phyloP scores from a whole-genome alignment of 352 stramenopile genomes.

The Phytopythium litorale region DNA sequence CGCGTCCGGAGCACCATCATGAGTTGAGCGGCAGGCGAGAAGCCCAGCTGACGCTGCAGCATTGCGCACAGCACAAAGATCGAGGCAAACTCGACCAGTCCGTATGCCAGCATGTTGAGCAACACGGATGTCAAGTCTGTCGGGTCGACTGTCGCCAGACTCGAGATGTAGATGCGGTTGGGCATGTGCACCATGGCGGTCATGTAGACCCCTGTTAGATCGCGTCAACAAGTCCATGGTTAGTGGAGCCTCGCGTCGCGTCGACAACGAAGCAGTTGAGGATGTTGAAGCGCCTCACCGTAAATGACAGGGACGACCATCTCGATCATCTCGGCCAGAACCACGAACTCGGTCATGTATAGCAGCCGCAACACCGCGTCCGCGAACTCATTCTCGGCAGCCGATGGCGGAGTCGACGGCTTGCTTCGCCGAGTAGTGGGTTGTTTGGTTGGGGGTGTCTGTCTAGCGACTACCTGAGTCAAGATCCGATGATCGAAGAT shows the following conservation, averaged over 20 bases:
- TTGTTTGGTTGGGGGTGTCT: background rate
- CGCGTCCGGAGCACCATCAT: background rate
- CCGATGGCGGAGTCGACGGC: background rate
- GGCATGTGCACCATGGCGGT: background rate
- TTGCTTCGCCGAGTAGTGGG: background rate
- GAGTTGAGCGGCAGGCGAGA: conserved; percentile 1
- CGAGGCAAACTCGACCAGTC: background rate
- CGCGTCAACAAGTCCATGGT: background rate
- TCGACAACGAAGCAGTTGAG: too few relatives aligned
- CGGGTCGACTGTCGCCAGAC: background rate
- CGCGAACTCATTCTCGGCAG: background rate
- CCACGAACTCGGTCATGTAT: conserved; percentile 1
- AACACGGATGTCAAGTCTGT: background rate
- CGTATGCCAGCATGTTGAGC: background rate
- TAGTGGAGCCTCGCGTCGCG: background rate
- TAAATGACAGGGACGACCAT: background rate
- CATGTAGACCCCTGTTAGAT: background rate
- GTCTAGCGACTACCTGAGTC: too few relatives aligned
- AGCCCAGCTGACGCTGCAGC: background rate
- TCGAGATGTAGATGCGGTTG: background rate
- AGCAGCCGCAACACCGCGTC: background rate
- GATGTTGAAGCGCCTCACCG: background rate
- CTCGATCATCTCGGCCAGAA: conserved; percentile 1
- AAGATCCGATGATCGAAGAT: background rate
- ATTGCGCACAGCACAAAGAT: background rate